Conservation (phyloP, 352 stramenopile genomes). For the Globisporangium spiculum region DNA sequence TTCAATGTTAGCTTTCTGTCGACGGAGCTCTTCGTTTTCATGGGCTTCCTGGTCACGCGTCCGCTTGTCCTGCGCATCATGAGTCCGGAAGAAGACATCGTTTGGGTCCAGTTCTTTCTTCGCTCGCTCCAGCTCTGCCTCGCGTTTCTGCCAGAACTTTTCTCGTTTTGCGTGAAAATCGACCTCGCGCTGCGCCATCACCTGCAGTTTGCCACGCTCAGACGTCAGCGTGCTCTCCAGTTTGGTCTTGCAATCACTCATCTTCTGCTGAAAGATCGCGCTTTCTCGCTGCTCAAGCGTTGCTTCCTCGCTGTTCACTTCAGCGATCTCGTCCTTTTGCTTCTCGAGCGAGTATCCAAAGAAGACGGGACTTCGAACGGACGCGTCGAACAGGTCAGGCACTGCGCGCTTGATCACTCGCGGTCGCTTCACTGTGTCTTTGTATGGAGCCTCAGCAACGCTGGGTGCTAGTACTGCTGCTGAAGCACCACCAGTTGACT, state of each 20-base stretch:
- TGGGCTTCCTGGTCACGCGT: conserved; percentile 45
- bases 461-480: background rate
- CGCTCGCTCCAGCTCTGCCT: conserved; percentile 59
- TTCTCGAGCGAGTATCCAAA: conserved; percentile 67
- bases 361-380: conserved; percentile 54
- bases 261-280: conserved; percentile 51
- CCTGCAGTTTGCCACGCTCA: conserved; percentile 62
- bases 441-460: conserved; percentile 20
- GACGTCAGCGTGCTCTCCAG: conserved; percentile 31
- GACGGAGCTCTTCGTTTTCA: conserved; percentile 53
- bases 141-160: conserved; percentile 59
- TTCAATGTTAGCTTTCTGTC: conserved; percentile 43
- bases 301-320: conserved; percentile 31
- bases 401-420: conserved; percentile 48
- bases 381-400: conserved; percentile 42
- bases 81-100: conserved; percentile 73
- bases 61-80: conserved; percentile 60
- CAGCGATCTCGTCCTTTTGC: conserved; percentile 34
- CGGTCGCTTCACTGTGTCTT: conserved; percentile 37
- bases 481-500: background rate
- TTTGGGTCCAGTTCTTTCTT: conserved; percentile 75
- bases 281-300: conserved; percentile 33
- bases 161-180: conserved; percentile 48
- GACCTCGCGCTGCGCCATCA: conserved; percentile 42
- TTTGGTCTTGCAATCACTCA: conserved; percentile 32